Percentiles rank a stretch among this genome's conserved stretches.
Evolutionary conservation across 345 rosid species (phyloP).

Genomic region (Durio zibethinus): DNA sequence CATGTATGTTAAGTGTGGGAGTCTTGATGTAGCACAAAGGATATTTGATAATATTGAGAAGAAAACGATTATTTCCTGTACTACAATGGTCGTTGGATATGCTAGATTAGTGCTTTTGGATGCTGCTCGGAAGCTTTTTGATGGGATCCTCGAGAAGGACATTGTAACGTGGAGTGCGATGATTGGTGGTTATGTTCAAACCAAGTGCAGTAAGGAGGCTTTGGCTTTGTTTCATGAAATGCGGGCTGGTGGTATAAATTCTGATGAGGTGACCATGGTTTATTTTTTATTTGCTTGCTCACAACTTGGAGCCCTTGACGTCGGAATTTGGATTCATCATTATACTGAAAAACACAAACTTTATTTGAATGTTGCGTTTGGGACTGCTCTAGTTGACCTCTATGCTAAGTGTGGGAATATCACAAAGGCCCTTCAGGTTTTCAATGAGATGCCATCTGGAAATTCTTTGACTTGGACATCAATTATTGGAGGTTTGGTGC

Average conservation of each 20-base stretch:
- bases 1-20: conserved; percentile 81
- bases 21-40: conserved; percentile 43
- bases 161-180: conserved; percentile 82
- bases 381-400: conserved; percentile 83
- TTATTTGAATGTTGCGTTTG: conserved; percentile 55
- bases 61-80: conserved; percentile 66
- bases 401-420: conserved; percentile 86
- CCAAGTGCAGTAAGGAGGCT: conserved; percentile 62
- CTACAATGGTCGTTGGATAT: conserved; percentile 74
- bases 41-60: conserved; percentile 52
- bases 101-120: conserved; percentile 59
- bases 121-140: conserved; percentile 52
- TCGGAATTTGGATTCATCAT: conserved; percentile 80
- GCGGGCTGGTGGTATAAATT: conserved; percentile 56
- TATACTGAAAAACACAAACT: conserved; percentile 57
- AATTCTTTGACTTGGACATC: conserved; percentile 81
- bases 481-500: conserved; percentile 71
- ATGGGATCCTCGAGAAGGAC: conserved; percentile 66
- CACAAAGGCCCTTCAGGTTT: conserved; percentile 59
- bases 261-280: conserved; percentile 75
- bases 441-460: conserved; percentile 54
- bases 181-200: conserved; percentile 71
- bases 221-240: conserved; percentile 66
- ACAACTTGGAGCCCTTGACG: conserved; percentile 81
- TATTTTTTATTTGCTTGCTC: conserved; percentile 87